Conservation (phyloP, 169 alveolate species). For the Babesia bovis region DNA sequence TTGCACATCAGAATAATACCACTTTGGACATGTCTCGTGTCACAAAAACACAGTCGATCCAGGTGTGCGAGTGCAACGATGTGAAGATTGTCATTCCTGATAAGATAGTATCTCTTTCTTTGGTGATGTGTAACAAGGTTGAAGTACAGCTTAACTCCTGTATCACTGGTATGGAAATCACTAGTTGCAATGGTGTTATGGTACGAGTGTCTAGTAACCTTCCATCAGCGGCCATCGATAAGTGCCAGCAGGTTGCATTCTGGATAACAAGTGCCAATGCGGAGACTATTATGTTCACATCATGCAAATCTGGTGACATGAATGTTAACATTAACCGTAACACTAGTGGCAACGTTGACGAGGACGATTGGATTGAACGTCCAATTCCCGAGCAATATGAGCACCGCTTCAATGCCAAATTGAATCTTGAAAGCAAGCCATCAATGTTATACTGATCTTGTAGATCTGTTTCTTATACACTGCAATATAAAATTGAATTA, state of each 20-base stretch:
- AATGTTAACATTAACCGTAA: slow-evolving; percentile 64
- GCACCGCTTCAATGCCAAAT: slow-evolving; percentile 44
- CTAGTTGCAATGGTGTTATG: slow-evolving; percentile 54
- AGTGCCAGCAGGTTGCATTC: slow-evolving; percentile 61
- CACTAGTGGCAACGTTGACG: slow-evolving; percentile 58
- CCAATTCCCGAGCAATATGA: slow-evolving; percentile 66
- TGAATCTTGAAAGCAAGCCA: slow-evolving; percentile 55
- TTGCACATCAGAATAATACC: slow-evolving; percentile 36
- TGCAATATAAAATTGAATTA: too few species aligned
- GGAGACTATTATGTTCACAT: slow-evolving; percentile 54
- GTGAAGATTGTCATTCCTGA: slow-evolving; percentile 48
- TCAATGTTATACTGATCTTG: slow-evolving; percentile 36
- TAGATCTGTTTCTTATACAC: too few species aligned
- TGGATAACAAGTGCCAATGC: slow-evolving; percentile 62
- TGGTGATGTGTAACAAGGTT: slow-evolving; percentile 41
- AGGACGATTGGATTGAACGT: slow-evolving; percentile 67
- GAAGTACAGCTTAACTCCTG: slow-evolving; percentile 47
- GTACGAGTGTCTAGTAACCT: slow-evolving; percentile 44
- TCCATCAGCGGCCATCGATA: slow-evolving; percentile 65
- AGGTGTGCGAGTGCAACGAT: slow-evolving; percentile 38
- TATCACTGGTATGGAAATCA: slow-evolving; percentile 65
- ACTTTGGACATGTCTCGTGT: slow-evolving; percentile 41
- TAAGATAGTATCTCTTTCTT: slow-evolving; percentile 52
- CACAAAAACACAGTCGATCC: slow-evolving; percentile 42
- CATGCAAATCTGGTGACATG: slow-evolving; percentile 71